Base-by-base conservation (phyloP, 768 basidiomycete genomes). In the Amanita muscaria region DNA sequence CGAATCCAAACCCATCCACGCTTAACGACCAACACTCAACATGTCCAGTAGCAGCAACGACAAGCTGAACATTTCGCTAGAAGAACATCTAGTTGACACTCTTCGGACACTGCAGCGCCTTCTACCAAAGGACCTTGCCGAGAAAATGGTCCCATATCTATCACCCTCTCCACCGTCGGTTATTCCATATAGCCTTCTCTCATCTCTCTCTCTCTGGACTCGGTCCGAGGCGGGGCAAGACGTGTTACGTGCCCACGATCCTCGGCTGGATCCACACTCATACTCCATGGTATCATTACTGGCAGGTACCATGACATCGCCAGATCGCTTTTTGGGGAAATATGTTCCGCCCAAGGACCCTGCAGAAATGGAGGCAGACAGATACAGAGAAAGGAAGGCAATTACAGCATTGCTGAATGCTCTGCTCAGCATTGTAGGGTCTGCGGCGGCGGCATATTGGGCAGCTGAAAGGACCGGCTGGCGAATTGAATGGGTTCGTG, bases 231-330 rank as follows among this genome's bases (percentile, higher is more conserved):
- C 63, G 36, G 84, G 78, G 5, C 56, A 51, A 27, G 50, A 56
- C 10, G 52, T 58, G 39, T 65, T 76, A 41, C 53, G 58, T 27
- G 63, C 64, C 36, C 55, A 62, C 39, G 61, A 60, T 5, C 69
- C 69, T 8, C 60, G 67, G 1, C 64, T 88, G 37, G 62, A 77
- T 46, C 64, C 76, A 4, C 62, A 64, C 16, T 65, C 72, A 11
- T 89, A 85, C 57, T 64, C 71, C 5, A 88, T 87, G 78, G 64
- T 88, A 30, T 65, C 85, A 15, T 66, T 91, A 27, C 75, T 91
- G 4, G 86, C 88, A 12, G 88, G 88, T 29, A 72, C 80, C 5
- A 75, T 71, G 34, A 81, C 87, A n/a, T 86, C 85, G 5, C 88
- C 88, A 16, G 78, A 84, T 47, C 75, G 82, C 43, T 77, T 70